phyloP scores from a whole-genome alignment of 1,284 basidiomycete species.

The Mrakiaceae sp. region DNA sequence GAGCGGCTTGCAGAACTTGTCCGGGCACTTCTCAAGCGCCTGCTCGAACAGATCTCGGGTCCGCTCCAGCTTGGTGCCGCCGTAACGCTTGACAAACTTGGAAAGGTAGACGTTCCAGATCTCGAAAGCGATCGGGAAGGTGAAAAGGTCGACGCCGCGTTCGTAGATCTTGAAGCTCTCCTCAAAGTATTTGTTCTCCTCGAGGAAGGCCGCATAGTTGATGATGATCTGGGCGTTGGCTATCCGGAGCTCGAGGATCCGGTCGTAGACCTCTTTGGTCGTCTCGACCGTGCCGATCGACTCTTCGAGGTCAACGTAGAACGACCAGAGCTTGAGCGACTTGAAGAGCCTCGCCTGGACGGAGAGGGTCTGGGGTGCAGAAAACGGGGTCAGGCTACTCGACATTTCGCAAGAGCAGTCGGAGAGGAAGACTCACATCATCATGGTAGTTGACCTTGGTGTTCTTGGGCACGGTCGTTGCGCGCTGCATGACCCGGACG shows the following conservation, averaged over 20 bases:
- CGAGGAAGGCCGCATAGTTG: conserved; percentile 93
- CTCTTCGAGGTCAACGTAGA: conserved; percentile 95
- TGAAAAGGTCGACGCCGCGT: conserved; percentile 92
- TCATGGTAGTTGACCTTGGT: conserved; percentile 90
- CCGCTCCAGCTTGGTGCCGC: conserved; percentile 86
- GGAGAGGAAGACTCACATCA: conserved; percentile 50
- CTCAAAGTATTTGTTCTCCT: conserved; percentile 96
- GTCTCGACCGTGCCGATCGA: conserved; percentile 88
- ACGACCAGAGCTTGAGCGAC: conserved; percentile 96
- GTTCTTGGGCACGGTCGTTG: conserved; percentile 77
- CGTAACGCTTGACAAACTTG: conserved; percentile 95
- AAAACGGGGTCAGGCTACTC: conserved; percentile 4
- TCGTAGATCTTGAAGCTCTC: conserved; percentile 99
- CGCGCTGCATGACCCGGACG: conserved; percentile 89
- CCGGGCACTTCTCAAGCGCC: conserved; percentile 87
- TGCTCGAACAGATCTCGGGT: conserved; percentile 96
- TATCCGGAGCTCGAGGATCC: conserved; percentile 91
- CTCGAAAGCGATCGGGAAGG: conserved; percentile 96
- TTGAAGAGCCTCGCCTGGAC: conserved; percentile 91
- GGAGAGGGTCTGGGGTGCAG: conserved; percentile 51
- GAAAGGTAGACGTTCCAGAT: conserved; percentile 98
- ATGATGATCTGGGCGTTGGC: conserved; percentile 98
- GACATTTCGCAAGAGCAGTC: background rate
- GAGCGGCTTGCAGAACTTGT: conserved; percentile 86
- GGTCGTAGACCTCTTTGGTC: conserved; percentile 88